Percentiles rank a stretch among this genome's conserved stretches.
These are phyloP conservation scores for Penicillium sp. DNA, from an alignment of 2,329 filamentous ascomycete genomes.

Conservation along the genomic window DNA sequence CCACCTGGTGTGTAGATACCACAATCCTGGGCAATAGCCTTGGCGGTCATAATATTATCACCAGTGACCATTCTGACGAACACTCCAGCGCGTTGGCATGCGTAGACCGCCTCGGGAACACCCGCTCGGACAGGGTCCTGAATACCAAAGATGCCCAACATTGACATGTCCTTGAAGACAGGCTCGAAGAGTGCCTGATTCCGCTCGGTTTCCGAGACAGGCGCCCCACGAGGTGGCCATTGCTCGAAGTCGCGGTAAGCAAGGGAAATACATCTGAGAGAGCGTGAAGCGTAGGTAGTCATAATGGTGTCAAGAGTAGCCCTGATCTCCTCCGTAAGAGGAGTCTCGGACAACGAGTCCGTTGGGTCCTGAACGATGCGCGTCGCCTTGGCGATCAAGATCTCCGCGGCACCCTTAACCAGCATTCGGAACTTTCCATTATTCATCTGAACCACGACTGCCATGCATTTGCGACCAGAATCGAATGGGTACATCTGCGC, in stretches of 20 bases:
- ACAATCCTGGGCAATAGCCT: slow-evolving; percentile 75
- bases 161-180: slow-evolving; percentile 65
- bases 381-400: slow-evolving; percentile 48
- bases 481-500: slow-evolving; percentile 58
- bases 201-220: slow-evolving; percentile 56
- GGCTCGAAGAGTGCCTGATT: slow-evolving; percentile 65
- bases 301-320: slow-evolving; percentile 66
- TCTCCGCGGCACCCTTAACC: slow-evolving; percentile 55
- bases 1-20: slow-evolving; percentile 69
- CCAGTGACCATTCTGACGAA: slow-evolving; percentile 83
- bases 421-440: slow-evolving; percentile 58
- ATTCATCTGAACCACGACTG: slow-evolving; percentile 57
- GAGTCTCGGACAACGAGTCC: slow-evolving; percentile 54
- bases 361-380: slow-evolving; percentile 59
- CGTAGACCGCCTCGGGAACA: slow-evolving; percentile 69
- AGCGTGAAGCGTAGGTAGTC: slow-evolving; percentile 72
- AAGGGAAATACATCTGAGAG: slow-evolving; percentile 79
- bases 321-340: slow-evolving; percentile 58
- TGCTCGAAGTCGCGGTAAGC: slow-evolving; percentile 79
- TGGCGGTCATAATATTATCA: slow-evolving; percentile 75
- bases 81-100: slow-evolving; percentile 74
- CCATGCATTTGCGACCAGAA: slow-evolving; percentile 69
- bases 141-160: slow-evolving; percentile 72
- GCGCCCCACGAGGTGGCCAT: slow-evolving; percentile 72
- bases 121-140: slow-evolving; percentile 76